These are phyloP conservation scores for Apiospora sp. DNA, from an alignment of 2,329 filamentous ascomycete species.

Conservation along the genomic window DNA sequence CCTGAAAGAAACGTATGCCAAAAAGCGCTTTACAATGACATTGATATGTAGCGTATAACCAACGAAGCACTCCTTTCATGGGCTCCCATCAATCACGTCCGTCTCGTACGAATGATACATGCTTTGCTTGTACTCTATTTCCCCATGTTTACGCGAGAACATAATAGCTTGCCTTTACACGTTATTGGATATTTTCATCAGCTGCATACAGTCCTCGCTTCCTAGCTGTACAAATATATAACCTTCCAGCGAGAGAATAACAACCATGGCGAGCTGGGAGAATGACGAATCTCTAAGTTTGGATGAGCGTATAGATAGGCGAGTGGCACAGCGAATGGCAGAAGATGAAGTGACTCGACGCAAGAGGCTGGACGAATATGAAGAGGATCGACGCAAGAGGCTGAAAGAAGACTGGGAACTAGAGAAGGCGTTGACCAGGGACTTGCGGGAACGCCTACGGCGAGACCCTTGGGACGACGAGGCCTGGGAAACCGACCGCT, in stretches of 20 bases:
- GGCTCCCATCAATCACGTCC: not conserved
- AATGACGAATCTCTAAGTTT: not conserved
- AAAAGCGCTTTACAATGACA: not conserved
- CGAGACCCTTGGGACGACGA: not conserved
- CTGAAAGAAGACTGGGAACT: not conserved
- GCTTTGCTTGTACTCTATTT: too few species aligned
- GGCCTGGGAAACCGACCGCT: not conserved
- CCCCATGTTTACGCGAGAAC: not conserved
- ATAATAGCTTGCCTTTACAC: not conserved
- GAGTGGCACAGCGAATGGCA: not conserved
- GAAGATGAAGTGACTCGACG: too few species aligned
- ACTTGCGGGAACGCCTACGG: not conserved
- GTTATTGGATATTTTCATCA: not conserved
- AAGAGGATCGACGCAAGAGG: too few species aligned
- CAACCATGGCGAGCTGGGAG: too few species aligned
- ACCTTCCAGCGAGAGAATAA: not conserved
- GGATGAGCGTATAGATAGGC: not conserved
- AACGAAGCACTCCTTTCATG: not conserved
- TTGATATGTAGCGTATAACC: not conserved
- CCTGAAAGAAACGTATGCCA: not conserved
- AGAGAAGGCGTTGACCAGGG: not conserved
- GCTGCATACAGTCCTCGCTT: not conserved
- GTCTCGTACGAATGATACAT: not conserved
- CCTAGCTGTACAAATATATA: not conserved
- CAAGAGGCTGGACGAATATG: not conserved